Conservation (phyloP, 1,284 basidiomycete species). For the Boletus smithii region DNA sequence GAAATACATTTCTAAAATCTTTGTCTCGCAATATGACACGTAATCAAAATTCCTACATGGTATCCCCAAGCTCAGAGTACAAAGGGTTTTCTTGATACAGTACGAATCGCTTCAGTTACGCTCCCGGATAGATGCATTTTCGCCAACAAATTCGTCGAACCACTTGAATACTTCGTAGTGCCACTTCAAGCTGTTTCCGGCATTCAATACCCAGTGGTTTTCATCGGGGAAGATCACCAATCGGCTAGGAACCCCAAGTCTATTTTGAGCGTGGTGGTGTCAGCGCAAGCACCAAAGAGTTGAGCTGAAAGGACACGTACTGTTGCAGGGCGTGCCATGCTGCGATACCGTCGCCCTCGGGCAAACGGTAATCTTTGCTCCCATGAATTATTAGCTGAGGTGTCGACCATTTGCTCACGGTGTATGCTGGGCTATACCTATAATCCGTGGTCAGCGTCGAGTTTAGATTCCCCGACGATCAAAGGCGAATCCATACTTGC, state of each 20-base stretch:
- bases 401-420: slow-evolving; percentile 80
- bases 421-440: slow-evolving; percentile 73
- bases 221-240: slow-evolving; percentile 90
- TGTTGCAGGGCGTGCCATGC: slow-evolving; percentile 79
- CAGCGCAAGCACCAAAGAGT: not conserved
- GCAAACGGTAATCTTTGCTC: slow-evolving; percentile 81
- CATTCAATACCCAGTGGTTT: slow-evolving; percentile 87
- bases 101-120: slow-evolving; percentile 16
- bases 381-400: slow-evolving; percentile 85
- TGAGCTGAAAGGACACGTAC: slow-evolving; percentile 42
- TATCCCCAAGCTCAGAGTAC: not conserved
- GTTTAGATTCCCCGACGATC: not conserved
- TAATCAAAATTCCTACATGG: slow-evolving; percentile 6
- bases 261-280: slow-evolving; percentile 29
- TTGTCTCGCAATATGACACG: slow-evolving; percentile 4
- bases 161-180: slow-evolving; percentile 87
- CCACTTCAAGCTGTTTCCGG: slow-evolving; percentile 80
- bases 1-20: slow-evolving; percentile 8
- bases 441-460: not conserved
- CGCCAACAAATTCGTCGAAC: slow-evolving; percentile 73
- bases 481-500: slow-evolving; percentile 43
- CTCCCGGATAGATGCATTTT: slow-evolving; percentile 6
- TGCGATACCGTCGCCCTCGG: slow-evolving; percentile 79
- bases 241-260: slow-evolving; percentile 73
- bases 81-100: not conserved